phyloP scores from a whole-genome alignment of 2,329 filamentous ascomycete species.

The Monilinia fructicola region DNA sequence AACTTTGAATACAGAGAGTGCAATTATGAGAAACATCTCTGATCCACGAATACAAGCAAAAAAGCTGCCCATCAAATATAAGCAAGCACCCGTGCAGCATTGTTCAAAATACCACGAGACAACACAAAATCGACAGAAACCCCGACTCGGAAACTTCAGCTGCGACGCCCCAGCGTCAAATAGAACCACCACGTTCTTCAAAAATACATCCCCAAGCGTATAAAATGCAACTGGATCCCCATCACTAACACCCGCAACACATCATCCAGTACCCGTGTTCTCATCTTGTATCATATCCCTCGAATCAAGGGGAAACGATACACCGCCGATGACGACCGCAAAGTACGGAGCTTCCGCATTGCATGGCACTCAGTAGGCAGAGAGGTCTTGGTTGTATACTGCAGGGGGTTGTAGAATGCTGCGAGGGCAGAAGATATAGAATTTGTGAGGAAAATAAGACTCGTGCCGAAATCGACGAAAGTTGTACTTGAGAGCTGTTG shows the following conservation, averaged over 20 bases:
- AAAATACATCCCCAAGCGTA: slow-evolving; percentile 51
- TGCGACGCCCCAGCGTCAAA: slow-evolving; percentile 50
- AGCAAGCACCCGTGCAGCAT: neutral
- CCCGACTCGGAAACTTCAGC: slow-evolving; percentile 43
- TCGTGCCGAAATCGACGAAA: slow-evolving; percentile 27
- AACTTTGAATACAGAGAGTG: neutral
- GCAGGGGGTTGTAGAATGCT: slow-evolving; percentile 25
- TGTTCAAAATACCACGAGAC: neutral
- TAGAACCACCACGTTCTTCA: slow-evolving; percentile 52
- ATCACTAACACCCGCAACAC: slow-evolving; percentile 20
- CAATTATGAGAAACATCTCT: neutral
- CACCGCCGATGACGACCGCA: slow-evolving; percentile 28
- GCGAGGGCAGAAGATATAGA: slow-evolving; percentile 23
- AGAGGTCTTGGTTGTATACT: neutral
- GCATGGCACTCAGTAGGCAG: slow-evolving; percentile 25
- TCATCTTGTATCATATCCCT: slow-evolving; percentile 29
- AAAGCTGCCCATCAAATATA: neutral
- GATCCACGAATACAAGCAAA: neutral
- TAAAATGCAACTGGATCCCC: slow-evolving; percentile 44
- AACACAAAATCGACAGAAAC: neutral
- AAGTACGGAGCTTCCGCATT: slow-evolving; percentile 26
- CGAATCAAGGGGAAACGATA: slow-evolving; percentile 24
- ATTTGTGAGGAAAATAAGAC: slow-evolving; percentile 25
- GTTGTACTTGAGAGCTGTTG: slow-evolving; percentile 7
- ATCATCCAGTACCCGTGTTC: slow-evolving; percentile 9